Conservation (phyloP, 352 stramenopile species). For the Pythium phragmiticola region DNA sequence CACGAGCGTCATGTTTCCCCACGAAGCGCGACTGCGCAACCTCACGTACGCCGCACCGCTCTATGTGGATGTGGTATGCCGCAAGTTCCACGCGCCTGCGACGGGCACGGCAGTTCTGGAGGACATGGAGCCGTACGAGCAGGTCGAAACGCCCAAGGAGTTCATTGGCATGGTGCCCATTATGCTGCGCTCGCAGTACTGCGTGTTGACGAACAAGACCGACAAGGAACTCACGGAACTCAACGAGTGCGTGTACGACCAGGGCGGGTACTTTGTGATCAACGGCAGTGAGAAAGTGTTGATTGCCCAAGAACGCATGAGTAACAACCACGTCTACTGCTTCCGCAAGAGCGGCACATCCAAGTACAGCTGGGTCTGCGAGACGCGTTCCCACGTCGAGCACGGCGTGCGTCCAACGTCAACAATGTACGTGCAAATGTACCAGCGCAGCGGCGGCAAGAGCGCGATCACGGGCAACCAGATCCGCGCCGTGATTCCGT, state of each 20-base stretch:
- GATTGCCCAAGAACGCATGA: conserved; percentile 99
- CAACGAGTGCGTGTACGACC: conserved; percentile 99
- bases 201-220: conserved; percentile 91
- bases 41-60: conserved; percentile 98
- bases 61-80: conserved; percentile 98
- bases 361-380: conserved; percentile 97
- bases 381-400: conserved; percentile 97
- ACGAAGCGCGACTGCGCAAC: conserved; percentile 98
- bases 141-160: conserved; percentile 88
- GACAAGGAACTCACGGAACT: conserved; percentile 94
- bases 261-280: conserved; percentile 99
- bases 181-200: conserved; percentile 97
- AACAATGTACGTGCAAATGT: conserved; percentile 99
- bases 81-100: conserved; percentile 79
- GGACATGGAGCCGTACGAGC: conserved; percentile 86
- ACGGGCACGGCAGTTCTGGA: conserved; percentile 73
- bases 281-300: conserved; percentile 98
- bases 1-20: conserved; percentile 98
- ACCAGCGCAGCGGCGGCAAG: conserved; percentile 93
- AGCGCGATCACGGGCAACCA: conserved; percentile 97
- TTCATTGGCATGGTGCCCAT: conserved; percentile 99
- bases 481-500: conserved; percentile 97
- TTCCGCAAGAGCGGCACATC: conserved; percentile 98
- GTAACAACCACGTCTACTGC: conserved; percentile 99
- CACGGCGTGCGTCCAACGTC: conserved; percentile 93